Evolutionary conservation across 768 basidiomycete species (phyloP).

Genomic region (Mrakia frigida): DNA sequence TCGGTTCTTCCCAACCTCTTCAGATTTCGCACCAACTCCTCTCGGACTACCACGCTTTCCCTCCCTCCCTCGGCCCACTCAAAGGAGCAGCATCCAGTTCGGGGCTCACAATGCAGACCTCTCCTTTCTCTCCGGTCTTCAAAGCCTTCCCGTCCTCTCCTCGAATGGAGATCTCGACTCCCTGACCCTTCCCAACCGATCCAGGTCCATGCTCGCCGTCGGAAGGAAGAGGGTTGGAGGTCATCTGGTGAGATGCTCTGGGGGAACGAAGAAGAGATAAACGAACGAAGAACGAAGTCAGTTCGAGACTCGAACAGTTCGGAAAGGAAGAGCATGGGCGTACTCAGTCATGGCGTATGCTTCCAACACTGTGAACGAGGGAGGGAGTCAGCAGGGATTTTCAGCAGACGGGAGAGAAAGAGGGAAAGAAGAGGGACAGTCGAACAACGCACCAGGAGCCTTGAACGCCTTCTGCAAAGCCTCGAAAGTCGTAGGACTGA

Average conservation of each 20-base stretch:
- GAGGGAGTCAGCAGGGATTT: background rate
- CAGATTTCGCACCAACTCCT: no score
- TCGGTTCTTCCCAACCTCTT: background rate
- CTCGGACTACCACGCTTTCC: no score
- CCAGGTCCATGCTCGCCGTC: conserved; percentile 40
- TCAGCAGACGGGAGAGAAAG: no score
- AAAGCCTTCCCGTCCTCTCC: conserved; percentile 43
- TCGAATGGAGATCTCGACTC: conserved; percentile 43
- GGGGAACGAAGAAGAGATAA: background rate
- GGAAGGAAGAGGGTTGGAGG: conserved; percentile 36
- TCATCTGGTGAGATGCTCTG: conserved; percentile 43
- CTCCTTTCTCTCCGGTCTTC: conserved; percentile 49
- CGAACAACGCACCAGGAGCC: conserved; percentile 41
- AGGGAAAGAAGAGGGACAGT: background rate
- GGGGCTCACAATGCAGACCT: conserved; percentile 49
- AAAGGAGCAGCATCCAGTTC: no score
- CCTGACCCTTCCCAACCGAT: conserved; percentile 43
- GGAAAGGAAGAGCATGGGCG: background rate
- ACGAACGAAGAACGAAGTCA: background rate
- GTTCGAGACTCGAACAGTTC: background rate
- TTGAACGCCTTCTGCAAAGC: conserved; percentile 52
- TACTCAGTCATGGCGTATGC: conserved; percentile 55
- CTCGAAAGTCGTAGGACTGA: conserved; percentile 54
- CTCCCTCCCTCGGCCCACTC: background rate
- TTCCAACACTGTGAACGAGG: conserved; percentile 49